Base-by-base conservation (phyloP, 345 rosid genomes). In the Garcia nutans region DNA sequence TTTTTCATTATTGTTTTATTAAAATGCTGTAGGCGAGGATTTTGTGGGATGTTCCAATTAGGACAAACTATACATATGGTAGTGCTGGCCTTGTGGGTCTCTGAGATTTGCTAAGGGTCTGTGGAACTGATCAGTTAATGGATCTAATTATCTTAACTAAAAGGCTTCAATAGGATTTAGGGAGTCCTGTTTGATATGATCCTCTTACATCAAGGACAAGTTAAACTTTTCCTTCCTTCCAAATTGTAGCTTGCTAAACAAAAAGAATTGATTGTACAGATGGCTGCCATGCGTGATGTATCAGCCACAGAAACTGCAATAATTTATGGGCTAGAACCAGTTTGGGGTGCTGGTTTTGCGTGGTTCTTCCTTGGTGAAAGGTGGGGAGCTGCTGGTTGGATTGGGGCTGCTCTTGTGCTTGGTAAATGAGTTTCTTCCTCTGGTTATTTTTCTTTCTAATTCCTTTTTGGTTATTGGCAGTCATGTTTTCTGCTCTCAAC, bases 281-380 rank as follows among this genome's bases (percentile, higher is more conserved):
- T 87, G 79, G 72, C 82, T 56, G 92, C 89, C 1, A 88, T 89
- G 92, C 68, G 84, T 16, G 87, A 89, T 78, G 88, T 91, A 22
- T 86, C 88, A 3, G 93, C 91, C 45, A 82, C 85, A 88, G n/a
- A n/a, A 75, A 82, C 89, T 28, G 91, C 91, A 28, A 78, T 88
- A 72, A 81, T 89, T 73, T 87, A 89, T 77, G 89, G 89, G 49
- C 81, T 91, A 82, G 96, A 91, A 78, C 92, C 92, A 5, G 85
- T 87, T 6, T 87, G 92, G 92, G 92, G 93, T 67, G 93, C 89
- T 19, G 84, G 82, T 72, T 91, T 91, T 80, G 89, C 92, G 44
- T 91, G 96, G 92, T 88, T 86, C 79, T 84, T 91, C 63, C 92
- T 89, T 26, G 88, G 88, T 16, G 93, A 89, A 83, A 80, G 93